Conservation (phyloP, 2,329 filamentous ascomycete genomes). For the Epichloe scottii region DNA sequence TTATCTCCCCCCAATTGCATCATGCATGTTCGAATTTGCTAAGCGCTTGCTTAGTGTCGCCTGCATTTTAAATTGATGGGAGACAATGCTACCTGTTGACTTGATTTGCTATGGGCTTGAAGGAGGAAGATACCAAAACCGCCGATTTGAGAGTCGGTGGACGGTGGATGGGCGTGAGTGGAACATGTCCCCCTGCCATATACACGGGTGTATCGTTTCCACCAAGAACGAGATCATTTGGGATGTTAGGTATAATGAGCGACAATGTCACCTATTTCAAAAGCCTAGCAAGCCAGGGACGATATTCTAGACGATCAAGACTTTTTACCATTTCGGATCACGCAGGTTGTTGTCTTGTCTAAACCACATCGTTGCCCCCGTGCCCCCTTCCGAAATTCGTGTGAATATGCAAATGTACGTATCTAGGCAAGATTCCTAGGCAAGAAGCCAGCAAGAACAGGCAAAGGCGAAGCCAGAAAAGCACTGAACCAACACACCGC, state of each 20-base stretch:
- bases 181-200: not conserved
- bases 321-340: not conserved
- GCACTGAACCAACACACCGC: too few relatives aligned
- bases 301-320: not conserved
- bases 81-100: not conserved
- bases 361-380: too few relatives aligned
- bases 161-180: not conserved
- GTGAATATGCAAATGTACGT: not conserved
- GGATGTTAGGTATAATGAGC: not conserved
- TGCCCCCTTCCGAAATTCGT: not conserved
- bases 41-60: not conserved
- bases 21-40: not conserved
- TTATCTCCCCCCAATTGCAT: not conserved
- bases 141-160: not conserved
- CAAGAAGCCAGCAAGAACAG: too few relatives aligned
- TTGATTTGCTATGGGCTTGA: not conserved
- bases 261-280: not conserved
- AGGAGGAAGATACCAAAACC: not conserved
- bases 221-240: not conserved
- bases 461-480: too few relatives aligned
- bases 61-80: not conserved
- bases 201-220: conserved; percentile 1
- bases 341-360: not conserved
- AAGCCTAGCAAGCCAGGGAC: not conserved
- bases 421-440: not conserved